Evolutionary conservation across 1,284 basidiomycete genomes (phyloP), one percentile per base, ranked within the genome.

Genomic region (Paramarasmius palmivorus): DNA sequence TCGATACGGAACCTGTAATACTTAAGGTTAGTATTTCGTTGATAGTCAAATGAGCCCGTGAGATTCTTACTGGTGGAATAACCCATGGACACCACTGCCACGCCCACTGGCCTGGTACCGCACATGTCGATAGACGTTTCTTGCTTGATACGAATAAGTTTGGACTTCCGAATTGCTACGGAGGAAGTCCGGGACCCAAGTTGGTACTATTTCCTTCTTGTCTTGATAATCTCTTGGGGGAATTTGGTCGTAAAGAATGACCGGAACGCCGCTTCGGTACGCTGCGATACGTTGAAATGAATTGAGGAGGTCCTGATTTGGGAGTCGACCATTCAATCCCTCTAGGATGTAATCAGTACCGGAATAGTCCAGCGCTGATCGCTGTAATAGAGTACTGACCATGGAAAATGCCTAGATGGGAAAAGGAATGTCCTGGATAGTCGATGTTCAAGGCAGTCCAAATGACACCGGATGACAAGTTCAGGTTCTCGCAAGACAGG

Each of bases 361-460:
- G 48, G 42, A 55, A 14, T 22, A 40, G n/a, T 41, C 39, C 40
- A 22, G 22, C 52, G 53, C n/a, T n/a, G n/a, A n/a, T n/a, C n/a
- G 47, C 17, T 37, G 23, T 23, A 39, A 37, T 20, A 19, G 23
- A 37, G 19, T 15, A 65, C 86, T 50, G 23, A 93, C 93, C 93
- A 70, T 92, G 93, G 71, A 93, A 96, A 10, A 98, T 73, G 2
- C 93, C 93, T 2, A 99, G 76, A 64, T 96, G 92, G 10, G 90
- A 93, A 71, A 98, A 98, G 0, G 95, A 98, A 69, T 99, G 96
- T 1, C 92, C 90, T 1, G 95, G 93, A 67, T 98, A 99, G 69
- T 99, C 97, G 54, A 99, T 83, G 61, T 92, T 92, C 35, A 99
- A 73, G 5, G 93, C 94, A 2, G 92, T 96, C 97, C 97, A 99